Percentiles rank a stretch among this genome's conserved stretches.
Evolutionary conservation across 768 basidiomycete genomes (phyloP).

Genomic region (Pleurotus djamor): DNA sequence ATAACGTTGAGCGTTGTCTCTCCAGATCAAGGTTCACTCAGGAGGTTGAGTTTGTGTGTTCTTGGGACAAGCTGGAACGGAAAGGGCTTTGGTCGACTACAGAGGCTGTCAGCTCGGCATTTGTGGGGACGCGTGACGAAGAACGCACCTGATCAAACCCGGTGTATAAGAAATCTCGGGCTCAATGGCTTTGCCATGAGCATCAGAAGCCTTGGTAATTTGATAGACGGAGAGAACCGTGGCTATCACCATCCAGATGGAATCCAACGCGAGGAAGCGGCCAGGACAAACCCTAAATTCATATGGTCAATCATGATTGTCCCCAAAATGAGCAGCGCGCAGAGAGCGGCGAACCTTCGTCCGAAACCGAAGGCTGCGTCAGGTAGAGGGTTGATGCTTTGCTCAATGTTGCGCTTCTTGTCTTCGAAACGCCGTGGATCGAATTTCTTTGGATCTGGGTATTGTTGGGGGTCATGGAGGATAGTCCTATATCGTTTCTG

Average conservation of each 20-base stretch:
- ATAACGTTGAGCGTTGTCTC: neutral
- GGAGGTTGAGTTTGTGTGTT: neutral
- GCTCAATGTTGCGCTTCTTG: constrained; percentile 1
- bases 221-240: constrained; percentile 36
- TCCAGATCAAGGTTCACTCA: neutral
- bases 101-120: neutral
- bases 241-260: constrained; percentile 40
- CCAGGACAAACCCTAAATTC: constrained; percentile 40
- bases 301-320: neutral
- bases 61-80: constrained; percentile 33
- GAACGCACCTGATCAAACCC: constrained; percentile 29
- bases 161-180: constrained; percentile 32
- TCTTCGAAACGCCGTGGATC: constrained; percentile 1
- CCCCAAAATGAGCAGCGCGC: neutral
- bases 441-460: constrained; percentile 5
- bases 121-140: neutral
- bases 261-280: constrained; percentile 39
- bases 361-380: constrained; percentile 5
- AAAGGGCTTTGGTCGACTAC: constrained; percentile 41
- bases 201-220: constrained; percentile 35
- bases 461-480: constrained; percentile 1
- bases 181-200: constrained; percentile 30
- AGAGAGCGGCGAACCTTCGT: neutral
- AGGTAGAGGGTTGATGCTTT: constrained; percentile 3
- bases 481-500: neutral